Evolutionary conservation across 345 rosid species (phyloP).

Genomic region (Turritis glabra): DNA sequence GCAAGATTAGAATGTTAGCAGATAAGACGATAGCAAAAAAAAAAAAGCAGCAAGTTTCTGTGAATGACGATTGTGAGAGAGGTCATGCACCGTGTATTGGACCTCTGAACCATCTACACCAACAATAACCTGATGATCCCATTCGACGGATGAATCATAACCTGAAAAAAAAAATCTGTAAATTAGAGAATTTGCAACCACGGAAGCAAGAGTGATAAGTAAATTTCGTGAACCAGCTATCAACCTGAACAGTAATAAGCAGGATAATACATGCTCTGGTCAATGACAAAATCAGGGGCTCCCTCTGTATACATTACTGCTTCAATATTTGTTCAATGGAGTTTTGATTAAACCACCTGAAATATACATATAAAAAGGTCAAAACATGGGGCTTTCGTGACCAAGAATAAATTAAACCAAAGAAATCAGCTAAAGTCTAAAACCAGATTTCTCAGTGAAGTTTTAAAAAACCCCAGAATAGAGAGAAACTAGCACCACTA

Average conservation of each 20-base stretch:
- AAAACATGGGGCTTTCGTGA: not conserved
- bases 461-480: not conserved
- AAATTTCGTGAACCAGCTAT: not conserved
- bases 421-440: not conserved
- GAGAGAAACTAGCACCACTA: not conserved
- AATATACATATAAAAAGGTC: conserved; percentile 29
- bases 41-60: not conserved
- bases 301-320: conserved; percentile 82
- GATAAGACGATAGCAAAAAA: not conserved
- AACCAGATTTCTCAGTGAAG: not conserved
- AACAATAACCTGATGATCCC: conserved; percentile 73
- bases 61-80: not conserved
- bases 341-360: conserved; percentile 49
- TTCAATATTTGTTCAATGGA: conserved; percentile 46
- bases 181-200: not conserved
- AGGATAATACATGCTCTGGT: conserved; percentile 76
- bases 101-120: conserved; percentile 78
- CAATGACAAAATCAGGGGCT: conserved; percentile 60
- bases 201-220: not conserved
- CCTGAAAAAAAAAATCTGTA: conserved; percentile 43
- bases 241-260: conserved; percentile 90
- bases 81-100: conserved; percentile 60
- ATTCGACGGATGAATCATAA: conserved; percentile 78
- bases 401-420: not conserved
- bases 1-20: conserved; percentile 6